Conservation (phyloP, 306 rosid genomes). For the Quercus parvula region DNA sequence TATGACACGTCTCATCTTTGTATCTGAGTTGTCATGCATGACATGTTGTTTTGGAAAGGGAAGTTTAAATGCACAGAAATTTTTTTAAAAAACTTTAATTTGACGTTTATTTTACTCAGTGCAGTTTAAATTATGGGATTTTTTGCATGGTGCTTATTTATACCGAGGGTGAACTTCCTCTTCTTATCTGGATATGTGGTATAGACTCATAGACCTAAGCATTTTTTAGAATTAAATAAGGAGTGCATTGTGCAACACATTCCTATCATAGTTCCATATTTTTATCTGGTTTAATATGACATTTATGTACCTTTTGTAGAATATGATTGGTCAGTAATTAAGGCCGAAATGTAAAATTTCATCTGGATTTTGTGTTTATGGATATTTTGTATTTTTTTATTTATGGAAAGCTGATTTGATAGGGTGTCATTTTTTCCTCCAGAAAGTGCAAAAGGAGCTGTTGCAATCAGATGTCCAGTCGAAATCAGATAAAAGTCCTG, state of each 20-base stretch:
- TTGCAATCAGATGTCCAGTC: constrained; percentile 88
- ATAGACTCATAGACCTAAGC: background rate
- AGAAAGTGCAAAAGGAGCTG: constrained; percentile 88
- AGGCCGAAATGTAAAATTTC: background rate
- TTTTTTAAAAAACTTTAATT: background rate
- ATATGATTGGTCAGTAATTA: background rate
- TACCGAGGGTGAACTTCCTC: background rate
- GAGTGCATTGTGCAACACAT: background rate
- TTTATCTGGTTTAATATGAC: background rate
- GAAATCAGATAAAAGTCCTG: constrained; percentile 90
- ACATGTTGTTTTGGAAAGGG: background rate
- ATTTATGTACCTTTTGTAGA: background rate
- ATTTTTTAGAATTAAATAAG: background rate
- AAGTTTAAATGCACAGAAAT: background rate
- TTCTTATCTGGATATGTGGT: background rate
- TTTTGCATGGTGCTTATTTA: background rate
- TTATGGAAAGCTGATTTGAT: background rate
- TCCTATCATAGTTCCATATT: background rate
- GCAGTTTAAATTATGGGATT: background rate
- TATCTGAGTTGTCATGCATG: background rate
- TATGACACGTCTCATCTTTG: background rate
- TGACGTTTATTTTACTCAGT: background rate
- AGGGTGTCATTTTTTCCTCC: constrained; percentile 21
- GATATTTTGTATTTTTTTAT: background rate
- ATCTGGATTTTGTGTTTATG: background rate